These are phyloP conservation scores for Trichosporon sp. DNA, from an alignment of 1,284 basidiomycete genomes.

Conservation along the genomic window DNA sequence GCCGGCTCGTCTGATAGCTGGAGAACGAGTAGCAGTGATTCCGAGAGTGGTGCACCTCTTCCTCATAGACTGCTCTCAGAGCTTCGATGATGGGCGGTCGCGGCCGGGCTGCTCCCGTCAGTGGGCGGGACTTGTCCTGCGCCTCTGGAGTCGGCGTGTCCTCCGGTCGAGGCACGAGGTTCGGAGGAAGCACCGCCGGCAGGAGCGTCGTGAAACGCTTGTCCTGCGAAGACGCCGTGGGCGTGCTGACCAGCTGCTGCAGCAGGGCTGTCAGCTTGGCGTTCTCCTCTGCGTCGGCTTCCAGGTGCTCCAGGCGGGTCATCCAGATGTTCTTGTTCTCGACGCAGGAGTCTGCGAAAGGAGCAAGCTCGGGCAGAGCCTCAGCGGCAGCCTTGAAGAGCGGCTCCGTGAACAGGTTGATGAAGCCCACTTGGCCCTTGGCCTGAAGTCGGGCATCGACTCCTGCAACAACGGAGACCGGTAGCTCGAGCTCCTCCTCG, in stretches of 20 bases:
- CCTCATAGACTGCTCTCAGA: neutral
- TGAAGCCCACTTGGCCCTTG: slow-evolving; percentile 83
- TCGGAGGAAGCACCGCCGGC: slow-evolving; percentile 45
- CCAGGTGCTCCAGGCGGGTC: slow-evolving; percentile 52
- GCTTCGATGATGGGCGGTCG: neutral
- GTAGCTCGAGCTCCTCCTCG: slow-evolving; percentile 69
- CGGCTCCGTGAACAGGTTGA: slow-evolving; percentile 71
- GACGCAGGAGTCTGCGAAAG: slow-evolving; percentile 60
- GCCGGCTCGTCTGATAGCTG: neutral
- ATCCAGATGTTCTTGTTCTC: slow-evolving; percentile 65
- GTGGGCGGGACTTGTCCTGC: neutral
- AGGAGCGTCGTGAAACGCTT: slow-evolving; percentile 47
- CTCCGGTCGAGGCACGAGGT: slow-evolving; percentile 24
- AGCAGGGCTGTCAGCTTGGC: slow-evolving; percentile 12
- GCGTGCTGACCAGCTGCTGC: slow-evolving; percentile 24
- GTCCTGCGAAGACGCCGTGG: slow-evolving; percentile 32
- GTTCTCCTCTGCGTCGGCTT: slow-evolving; percentile 14
- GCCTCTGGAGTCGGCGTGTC: neutral
- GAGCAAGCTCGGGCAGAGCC: slow-evolving; percentile 66
- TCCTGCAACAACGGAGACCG: slow-evolving; percentile 59
- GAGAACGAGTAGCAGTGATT: neutral
- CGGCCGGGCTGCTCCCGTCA: neutral
- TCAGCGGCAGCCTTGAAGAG: slow-evolving; percentile 67
- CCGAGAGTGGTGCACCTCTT: neutral
- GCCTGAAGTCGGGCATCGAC: slow-evolving; percentile 66